Evolutionary conservation across 352 stramenopile genomes (phyloP).

Genomic region (Phytophthora idaei): DNA sequence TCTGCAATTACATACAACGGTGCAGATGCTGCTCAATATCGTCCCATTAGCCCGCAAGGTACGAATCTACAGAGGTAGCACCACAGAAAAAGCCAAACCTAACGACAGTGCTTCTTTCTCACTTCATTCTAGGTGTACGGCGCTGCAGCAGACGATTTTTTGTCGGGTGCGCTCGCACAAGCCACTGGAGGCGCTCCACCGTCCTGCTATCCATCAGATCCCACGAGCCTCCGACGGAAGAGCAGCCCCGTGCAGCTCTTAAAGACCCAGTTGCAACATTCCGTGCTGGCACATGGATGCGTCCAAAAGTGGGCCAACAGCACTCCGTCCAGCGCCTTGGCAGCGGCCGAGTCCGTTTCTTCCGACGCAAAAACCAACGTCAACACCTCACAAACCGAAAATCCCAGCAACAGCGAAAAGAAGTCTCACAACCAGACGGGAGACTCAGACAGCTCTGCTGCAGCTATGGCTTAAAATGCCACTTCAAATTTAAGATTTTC

Average conservation of each 20-base stretch:
- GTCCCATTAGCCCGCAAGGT: constrained; percentile 68
- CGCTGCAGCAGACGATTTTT: constrained; percentile 57
- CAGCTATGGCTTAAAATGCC: constrained; percentile 14
- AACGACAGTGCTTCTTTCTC: neutral
- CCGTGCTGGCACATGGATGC: constrained; percentile 57
- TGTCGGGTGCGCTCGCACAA: constrained; percentile 60
- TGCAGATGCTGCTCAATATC: constrained; percentile 77
- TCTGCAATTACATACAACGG: constrained; percentile 70
- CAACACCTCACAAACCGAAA: neutral
- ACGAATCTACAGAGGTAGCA: neutral
- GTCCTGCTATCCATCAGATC: neutral
- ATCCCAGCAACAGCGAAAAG: constrained; percentile 8
- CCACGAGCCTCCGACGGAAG: constrained; percentile 10
- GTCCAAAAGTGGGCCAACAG: constrained; percentile 61
- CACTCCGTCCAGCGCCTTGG: constrained; percentile 25
- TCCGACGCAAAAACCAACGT: constrained; percentile 4
- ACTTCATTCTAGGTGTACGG: constrained; percentile 56
- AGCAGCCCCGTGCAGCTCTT: constrained; percentile 46
- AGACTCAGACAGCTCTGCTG: constrained; percentile 17
- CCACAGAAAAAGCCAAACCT: neutral
- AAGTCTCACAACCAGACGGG: constrained; percentile 6
- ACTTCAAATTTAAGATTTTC: neutral
- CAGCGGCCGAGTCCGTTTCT: constrained; percentile 5
- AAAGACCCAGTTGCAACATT: constrained; percentile 59
- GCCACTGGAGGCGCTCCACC: constrained; percentile 34